Evolutionary conservation across 768 basidiomycete genomes (phyloP).

Genomic region (Goffeauzyma gilvescens): DNA sequence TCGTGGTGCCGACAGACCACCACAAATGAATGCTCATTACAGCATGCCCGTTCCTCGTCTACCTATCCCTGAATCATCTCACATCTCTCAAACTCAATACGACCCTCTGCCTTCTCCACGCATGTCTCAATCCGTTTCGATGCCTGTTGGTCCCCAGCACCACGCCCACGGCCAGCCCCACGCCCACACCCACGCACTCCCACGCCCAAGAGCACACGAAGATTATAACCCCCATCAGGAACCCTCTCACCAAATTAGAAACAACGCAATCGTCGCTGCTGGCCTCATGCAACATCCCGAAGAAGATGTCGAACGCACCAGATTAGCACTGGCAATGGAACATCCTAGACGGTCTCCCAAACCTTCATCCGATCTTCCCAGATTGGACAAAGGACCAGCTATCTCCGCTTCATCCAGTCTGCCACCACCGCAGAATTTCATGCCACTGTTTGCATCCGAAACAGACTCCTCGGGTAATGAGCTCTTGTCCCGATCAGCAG

Average conservation of each 20-base stretch:
- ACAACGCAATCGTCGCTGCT: constrained; percentile 2
- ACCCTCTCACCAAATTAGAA: no score
- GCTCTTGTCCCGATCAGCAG: no score
- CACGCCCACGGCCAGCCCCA: not conserved
- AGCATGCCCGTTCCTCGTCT: constrained; percentile 64
- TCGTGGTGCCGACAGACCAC: no score
- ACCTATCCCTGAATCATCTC: constrained; percentile 60
- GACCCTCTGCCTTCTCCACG: constrained; percentile 35
- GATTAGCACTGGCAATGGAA: no score
- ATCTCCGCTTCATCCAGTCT: no score
- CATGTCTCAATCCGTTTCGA: not conserved
- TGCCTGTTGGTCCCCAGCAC: not conserved
- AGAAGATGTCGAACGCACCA: constrained; percentile 24
- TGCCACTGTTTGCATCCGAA: no score
- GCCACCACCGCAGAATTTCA: no score
- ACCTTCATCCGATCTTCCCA: no score
- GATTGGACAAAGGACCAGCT: no score
- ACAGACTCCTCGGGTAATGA: no score
- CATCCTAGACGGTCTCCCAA: no score
- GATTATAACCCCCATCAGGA: no score
- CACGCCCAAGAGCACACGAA: constrained; percentile 5
- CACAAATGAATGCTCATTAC: not conserved
- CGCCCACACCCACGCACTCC: not conserved
- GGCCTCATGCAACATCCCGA: constrained; percentile 32
- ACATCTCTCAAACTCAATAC: constrained; percentile 66